Percentiles rank a stretch among this genome's conserved stretches.
Conservation (phyloP, 495 filamentous ascomycete species). For the Poronia punctata region DNA sequence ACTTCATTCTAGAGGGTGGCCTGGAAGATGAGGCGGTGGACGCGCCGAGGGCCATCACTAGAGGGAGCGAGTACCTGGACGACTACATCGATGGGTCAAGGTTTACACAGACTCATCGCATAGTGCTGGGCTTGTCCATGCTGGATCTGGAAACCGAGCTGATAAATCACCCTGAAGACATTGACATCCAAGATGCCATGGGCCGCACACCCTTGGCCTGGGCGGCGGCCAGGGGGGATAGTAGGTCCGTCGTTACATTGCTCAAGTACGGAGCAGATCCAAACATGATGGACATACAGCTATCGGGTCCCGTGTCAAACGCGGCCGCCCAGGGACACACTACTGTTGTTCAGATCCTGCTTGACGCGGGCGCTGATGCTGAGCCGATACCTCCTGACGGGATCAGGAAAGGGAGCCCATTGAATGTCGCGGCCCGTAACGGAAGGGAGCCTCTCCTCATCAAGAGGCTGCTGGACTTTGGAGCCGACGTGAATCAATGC, state of each 20-base stretch:
- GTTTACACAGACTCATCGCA: constrained; percentile 23
- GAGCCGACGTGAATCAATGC: constrained; percentile 19
- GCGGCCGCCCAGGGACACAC: constrained; percentile 17
- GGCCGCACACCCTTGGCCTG: constrained; percentile 30
- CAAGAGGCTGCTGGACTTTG: constrained; percentile 27
- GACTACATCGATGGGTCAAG: constrained; percentile 14
- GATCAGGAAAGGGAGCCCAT: constrained; percentile 18
- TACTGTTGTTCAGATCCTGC: constrained; percentile 22
- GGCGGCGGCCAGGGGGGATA: constrained; percentile 26
- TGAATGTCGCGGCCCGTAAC: constrained; percentile 22
- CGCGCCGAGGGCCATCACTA: constrained; percentile 11
- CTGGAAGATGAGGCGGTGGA: constrained; percentile 4
- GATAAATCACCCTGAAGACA: constrained; percentile 11
- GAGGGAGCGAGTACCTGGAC: constrained; percentile 22
- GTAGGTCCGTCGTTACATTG: constrained; percentile 12
- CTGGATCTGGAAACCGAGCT: constrained; percentile 19
- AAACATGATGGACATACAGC: constrained; percentile 21
- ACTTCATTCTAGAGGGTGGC: constrained; percentile 4
- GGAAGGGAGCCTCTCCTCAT: constrained; percentile 12
- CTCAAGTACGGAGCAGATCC: constrained; percentile 21
- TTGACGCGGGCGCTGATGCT: constrained; percentile 25
- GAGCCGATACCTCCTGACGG: constrained; percentile 13
- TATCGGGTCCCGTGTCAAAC: constrained; percentile 10
- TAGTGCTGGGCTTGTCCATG: constrained; percentile 23
- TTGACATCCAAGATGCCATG: constrained; percentile 6